These are phyloP conservation scores for Melampsora americana DNA, from an alignment of 1,284 basidiomycete genomes.

Conservation along the genomic window DNA sequence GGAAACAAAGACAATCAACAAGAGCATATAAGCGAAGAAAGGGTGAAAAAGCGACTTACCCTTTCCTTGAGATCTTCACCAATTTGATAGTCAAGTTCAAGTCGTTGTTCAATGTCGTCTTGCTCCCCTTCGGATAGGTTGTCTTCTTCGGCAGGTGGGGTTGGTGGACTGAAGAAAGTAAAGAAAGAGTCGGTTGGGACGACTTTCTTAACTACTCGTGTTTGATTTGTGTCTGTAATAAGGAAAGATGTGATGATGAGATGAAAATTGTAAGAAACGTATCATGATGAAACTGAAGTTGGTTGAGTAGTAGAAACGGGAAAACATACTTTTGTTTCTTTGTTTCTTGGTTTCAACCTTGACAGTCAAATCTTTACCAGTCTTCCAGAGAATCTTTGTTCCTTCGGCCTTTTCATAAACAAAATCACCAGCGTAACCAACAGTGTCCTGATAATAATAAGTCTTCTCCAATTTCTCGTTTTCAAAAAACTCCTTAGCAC, in stretches of 20 bases:
- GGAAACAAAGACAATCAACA: slow-evolving; percentile 1
- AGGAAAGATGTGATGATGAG: neutral
- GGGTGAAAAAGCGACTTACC: neutral
- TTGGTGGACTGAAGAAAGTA: slow-evolving; percentile 40
- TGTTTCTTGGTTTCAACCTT: slow-evolving; percentile 43
- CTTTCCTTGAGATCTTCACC: slow-evolving; percentile 44
- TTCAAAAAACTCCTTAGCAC: slow-evolving; percentile 43
- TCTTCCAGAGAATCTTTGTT: slow-evolving; percentile 42
- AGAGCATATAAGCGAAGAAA: neutral
- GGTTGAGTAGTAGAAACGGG: neutral
- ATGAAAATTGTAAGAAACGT: neutral
- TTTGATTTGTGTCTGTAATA: slow-evolving; percentile 41
- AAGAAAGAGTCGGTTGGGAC: slow-evolving; percentile 44
- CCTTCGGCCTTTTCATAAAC: slow-evolving; percentile 44
- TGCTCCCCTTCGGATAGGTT: slow-evolving; percentile 40
- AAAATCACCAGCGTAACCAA: slow-evolving; percentile 43
- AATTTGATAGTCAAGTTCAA: slow-evolving; percentile 43
- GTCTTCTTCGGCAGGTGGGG: slow-evolving; percentile 39
- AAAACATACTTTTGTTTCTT: slow-evolving; percentile 39
- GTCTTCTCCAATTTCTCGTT: slow-evolving; percentile 42
- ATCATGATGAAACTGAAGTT: neutral
- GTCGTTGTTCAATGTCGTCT: slow-evolving; percentile 42
- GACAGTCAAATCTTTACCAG: slow-evolving; percentile 42
- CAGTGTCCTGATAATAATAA: slow-evolving; percentile 44
- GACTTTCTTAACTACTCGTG: slow-evolving; percentile 41